phyloP scores from a whole-genome alignment of 768 basidiomycete genomes.

The Leccinellum rugosiceps region DNA sequence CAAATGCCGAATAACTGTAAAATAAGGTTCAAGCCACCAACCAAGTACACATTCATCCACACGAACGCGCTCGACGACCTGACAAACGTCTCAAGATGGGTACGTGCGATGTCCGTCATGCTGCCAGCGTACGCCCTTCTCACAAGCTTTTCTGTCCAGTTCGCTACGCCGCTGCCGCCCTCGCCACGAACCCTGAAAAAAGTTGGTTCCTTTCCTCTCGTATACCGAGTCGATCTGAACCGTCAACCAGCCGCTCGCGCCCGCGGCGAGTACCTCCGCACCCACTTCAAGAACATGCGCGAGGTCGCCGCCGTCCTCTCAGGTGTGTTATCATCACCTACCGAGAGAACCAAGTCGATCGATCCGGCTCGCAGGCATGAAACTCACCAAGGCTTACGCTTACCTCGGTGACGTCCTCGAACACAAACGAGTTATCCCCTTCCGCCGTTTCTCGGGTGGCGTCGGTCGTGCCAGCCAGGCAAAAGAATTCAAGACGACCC shows the following conservation, averaged over 20 bases:
- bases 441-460: conserved; percentile 93
- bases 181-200: conserved; percentile 93
- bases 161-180: conserved; percentile 89
- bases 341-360: conserved; percentile 2
- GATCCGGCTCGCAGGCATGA: conserved; percentile 61
- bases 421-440: conserved; percentile 96
- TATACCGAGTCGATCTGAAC: conserved; percentile 7
- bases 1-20: conserved; percentile 27
- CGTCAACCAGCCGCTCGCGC: conserved; percentile 72
- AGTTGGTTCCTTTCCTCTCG: conserved; percentile 47
- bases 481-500: conserved; percentile 94
- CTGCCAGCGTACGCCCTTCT: conserved; percentile 7
- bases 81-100: conserved; percentile 58
- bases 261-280: conserved; percentile 95
- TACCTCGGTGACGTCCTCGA: conserved; percentile 94
- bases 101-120: conserved; percentile 37
- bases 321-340: conserved; percentile 48
- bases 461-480: conserved; percentile 94
- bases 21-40: conserved; percentile 33
- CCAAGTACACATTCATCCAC: conserved; percentile 23
- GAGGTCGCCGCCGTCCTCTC: conserved; percentile 95
- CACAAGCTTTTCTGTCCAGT: conserved; percentile 45
- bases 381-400: conserved; percentile 89
- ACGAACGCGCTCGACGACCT: conserved; percentile 34
- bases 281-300: conserved; percentile 99